Conservation (phyloP, 495 filamentous ascomycete genomes). For the Amphirosellinia nigrospora region DNA sequence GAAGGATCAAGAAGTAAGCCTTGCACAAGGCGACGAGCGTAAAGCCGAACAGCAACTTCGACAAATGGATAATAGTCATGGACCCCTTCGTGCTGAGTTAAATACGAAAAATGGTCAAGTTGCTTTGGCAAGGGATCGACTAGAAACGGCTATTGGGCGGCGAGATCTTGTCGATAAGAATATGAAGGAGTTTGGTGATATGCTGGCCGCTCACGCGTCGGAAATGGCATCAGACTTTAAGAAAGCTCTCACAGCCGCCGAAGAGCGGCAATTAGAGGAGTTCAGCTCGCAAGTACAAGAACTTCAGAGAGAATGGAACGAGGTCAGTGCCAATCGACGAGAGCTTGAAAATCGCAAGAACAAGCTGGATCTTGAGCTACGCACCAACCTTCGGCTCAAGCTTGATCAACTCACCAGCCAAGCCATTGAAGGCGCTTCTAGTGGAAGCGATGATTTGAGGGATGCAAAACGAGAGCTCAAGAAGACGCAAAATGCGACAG, state of each 20-base stretch:
- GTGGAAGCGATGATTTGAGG: conserved; percentile 70
- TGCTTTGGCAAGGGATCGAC: conserved; percentile 73
- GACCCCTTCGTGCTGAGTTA: conserved; percentile 76
- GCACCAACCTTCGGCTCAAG: conserved; percentile 81
- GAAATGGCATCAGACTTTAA: conserved; percentile 89
- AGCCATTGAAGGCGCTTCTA: conserved; percentile 69
- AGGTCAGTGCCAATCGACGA: conserved; percentile 72
- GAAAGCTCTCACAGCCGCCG: conserved; percentile 80
- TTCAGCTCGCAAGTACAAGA: conserved; percentile 72
- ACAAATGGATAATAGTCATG: conserved; percentile 82
- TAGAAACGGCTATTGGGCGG: conserved; percentile 71
- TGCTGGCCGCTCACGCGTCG: conserved; percentile 72
- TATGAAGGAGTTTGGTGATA: conserved; percentile 75
- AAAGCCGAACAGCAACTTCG: conserved; percentile 80
- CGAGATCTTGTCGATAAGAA: conserved; percentile 77
- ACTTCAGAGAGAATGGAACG: conserved; percentile 74
- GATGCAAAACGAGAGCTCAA: conserved; percentile 84
- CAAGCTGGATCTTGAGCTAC: conserved; percentile 79
- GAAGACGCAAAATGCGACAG: conserved; percentile 66
- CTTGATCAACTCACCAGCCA: conserved; percentile 86
- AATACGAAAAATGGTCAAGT: conserved; percentile 71
- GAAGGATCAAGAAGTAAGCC: conserved; percentile 86
- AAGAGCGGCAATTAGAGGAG: conserved; percentile 79
- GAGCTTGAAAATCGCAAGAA: conserved; percentile 83
- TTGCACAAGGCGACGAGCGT: conserved; percentile 77